Percentiles rank a stretch among this genome's conserved stretches.
Evolutionary conservation across 495 filamentous ascomycete species (phyloP).

Genomic region (Thozetella sp.): DNA sequence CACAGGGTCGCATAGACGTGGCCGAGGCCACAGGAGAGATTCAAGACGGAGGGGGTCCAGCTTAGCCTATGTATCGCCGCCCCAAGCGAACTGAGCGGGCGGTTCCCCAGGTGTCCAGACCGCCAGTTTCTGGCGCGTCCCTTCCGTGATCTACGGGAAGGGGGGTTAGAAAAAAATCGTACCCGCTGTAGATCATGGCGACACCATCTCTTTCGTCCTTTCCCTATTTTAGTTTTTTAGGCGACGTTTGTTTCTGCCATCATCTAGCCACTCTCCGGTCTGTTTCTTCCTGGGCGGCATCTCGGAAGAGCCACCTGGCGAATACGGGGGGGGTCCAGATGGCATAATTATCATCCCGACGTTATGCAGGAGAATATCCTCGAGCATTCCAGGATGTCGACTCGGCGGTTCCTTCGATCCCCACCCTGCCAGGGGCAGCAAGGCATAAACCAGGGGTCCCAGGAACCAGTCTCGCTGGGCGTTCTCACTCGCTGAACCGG

Average conservation of each 20-base stretch:
- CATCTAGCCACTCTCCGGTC: too few relatives aligned
- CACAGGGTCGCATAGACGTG: too few relatives aligned
- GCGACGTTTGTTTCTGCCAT: too few relatives aligned
- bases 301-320: constrained; percentile 13
- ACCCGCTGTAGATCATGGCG: not conserved
- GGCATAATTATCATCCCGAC: constrained; percentile 12
- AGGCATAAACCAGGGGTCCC: constrained; percentile 9
- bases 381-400: constrained; percentile 12
- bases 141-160: not conserved
- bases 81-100: not conserved
- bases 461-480: constrained; percentile 16
- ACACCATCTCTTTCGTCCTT: not conserved
- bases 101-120: not conserved
- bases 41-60: not conserved
- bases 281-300: not conserved
- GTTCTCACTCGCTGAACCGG: not conserved
- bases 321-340: constrained; percentile 8
- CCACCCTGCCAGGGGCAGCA: not conserved
- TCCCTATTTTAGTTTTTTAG: too few relatives aligned
- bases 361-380: constrained; percentile 17
- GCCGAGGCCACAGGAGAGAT: not conserved
- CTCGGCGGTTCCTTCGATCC: constrained; percentile 10
- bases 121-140: not conserved
- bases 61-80: not conserved
- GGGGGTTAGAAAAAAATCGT: not conserved